phyloP scores from a whole-genome alignment of 108 stramenopile genomes.

The Pseudonitzschia delicatissima region DNA sequence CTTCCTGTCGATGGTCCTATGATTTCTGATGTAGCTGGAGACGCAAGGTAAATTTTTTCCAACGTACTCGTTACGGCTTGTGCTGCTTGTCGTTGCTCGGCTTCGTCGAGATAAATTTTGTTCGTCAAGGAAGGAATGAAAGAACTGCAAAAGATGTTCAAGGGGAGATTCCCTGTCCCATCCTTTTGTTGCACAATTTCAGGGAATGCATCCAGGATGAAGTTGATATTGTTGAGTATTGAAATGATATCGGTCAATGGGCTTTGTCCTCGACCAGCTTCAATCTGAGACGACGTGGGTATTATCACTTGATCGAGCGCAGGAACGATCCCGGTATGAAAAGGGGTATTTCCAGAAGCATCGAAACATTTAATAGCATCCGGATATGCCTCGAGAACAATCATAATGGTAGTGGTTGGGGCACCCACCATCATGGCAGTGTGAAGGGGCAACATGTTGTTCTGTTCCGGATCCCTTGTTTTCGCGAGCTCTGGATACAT shows the following conservation, averaged over 20 bases:
- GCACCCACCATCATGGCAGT: slow-evolving; percentile 6
- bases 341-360: slow-evolving; percentile 8
- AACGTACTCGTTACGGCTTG: not conserved
- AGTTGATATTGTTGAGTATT: not conserved
- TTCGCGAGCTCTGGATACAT: not conserved
- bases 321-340: slow-evolving; percentile 9
- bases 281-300: not conserved
- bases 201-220: slow-evolving; percentile 7
- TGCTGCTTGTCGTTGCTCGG: not conserved
- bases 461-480: not conserved
- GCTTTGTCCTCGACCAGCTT: not conserved
- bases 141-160: not conserved
- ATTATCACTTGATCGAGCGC: not conserved
- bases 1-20: not conserved
- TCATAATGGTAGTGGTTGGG: slow-evolving; percentile 2
- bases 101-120: not conserved
- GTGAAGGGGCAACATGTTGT: slow-evolving; percentile 4
- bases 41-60: not conserved
- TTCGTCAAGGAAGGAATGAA: not conserved
- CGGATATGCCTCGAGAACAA: slow-evolving; percentile 6
- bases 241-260: not conserved
- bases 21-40: slow-evolving; percentile 3
- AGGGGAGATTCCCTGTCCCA: slow-evolving; percentile 8
- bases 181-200: slow-evolving; percentile 19
- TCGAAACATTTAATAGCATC: not conserved